Conservation (phyloP, 306 rosid genomes). For the Pueraria montana region DNA sequence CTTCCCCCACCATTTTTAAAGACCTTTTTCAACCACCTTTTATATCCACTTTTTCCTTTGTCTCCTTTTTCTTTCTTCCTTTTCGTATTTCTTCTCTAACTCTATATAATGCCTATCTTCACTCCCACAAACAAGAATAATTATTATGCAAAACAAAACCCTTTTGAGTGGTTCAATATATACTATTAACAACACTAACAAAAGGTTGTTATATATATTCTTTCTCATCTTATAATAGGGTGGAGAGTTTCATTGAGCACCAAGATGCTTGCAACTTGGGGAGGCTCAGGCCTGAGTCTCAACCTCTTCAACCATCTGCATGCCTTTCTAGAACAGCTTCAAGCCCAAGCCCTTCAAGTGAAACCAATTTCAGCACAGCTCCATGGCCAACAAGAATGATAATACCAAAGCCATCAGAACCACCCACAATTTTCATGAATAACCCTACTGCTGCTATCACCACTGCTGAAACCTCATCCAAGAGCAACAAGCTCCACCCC, state of each 20-base stretch:
- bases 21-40: slow-evolving; percentile 56
- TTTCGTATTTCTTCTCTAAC: slow-evolving; percentile 16
- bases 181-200: slow-evolving; percentile 1
- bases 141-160: slow-evolving; percentile 29
- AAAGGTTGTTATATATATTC: not conserved
- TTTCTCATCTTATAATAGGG: slow-evolving; percentile 60
- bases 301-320: slow-evolving; percentile 64
- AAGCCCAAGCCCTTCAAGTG: slow-evolving; percentile 93
- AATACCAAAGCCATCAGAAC: slow-evolving; percentile 52
- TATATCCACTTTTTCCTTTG: slow-evolving; percentile 47
- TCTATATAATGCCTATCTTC: slow-evolving; percentile 26
- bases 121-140: slow-evolving; percentile 22
- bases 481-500: slow-evolving; percentile 54
- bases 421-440: slow-evolving; percentile 49
- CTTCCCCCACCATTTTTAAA: slow-evolving; percentile 50
- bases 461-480: slow-evolving; percentile 43
- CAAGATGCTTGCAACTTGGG: slow-evolving; percentile 98
- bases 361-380: slow-evolving; percentile 76
- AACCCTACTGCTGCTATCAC: slow-evolving; percentile 38
- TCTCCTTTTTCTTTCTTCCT: slow-evolving; percentile 28
- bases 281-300: slow-evolving; percentile 66
- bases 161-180: slow-evolving; percentile 24
- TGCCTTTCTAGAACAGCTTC: slow-evolving; percentile 97
- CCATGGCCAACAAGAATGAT: slow-evolving; percentile 62
- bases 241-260: slow-evolving; percentile 98